These are phyloP conservation scores for Fusarium siculi DNA, from an alignment of 2,329 filamentous ascomycete species.

Conservation along the genomic window DNA sequence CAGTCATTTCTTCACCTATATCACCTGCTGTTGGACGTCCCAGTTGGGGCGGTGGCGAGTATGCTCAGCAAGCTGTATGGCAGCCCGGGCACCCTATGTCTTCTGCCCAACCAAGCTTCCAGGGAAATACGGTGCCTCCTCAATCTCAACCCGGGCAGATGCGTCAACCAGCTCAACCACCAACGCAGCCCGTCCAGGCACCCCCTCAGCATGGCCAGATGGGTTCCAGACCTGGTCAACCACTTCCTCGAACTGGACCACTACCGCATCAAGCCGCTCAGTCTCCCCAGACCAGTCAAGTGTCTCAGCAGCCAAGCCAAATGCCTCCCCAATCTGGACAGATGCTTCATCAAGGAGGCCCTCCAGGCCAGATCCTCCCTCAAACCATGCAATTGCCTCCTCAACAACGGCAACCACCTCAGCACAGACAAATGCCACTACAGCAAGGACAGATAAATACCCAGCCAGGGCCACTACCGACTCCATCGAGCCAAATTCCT, in stretches of 20 bases:
- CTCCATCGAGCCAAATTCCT: background rate
- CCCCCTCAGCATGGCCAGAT: background rate
- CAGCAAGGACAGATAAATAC: background rate
- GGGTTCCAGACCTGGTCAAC: background rate
- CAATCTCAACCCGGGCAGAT: slow-evolving; percentile 1
- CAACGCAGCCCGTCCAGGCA: slow-evolving; percentile 4
- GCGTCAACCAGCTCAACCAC: slow-evolving; percentile 1
- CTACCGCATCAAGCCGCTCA: background rate
- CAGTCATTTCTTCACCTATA: slow-evolving; percentile 20
- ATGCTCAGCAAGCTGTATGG: slow-evolving; percentile 35
- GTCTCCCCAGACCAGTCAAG: background rate
- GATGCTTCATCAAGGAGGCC: background rate
- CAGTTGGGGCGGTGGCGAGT: slow-evolving; percentile 38
- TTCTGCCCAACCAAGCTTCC: background rate
- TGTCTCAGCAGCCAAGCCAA: background rate
- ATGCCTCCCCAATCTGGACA: slow-evolving; percentile 1
- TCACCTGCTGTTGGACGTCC: slow-evolving; percentile 8
- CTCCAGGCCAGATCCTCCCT: background rate
- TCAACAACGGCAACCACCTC: background rate
- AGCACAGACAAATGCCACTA: background rate
- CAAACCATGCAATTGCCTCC: background rate
- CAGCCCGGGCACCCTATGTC: slow-evolving; percentile 34
- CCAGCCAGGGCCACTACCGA: background rate
- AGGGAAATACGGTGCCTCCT: slow-evolving; percentile 9
- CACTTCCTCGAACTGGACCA: background rate